phyloP scores from a whole-genome alignment of 176 grass and related monocot genomes.

The Eremochloa ophiuroides region DNA sequence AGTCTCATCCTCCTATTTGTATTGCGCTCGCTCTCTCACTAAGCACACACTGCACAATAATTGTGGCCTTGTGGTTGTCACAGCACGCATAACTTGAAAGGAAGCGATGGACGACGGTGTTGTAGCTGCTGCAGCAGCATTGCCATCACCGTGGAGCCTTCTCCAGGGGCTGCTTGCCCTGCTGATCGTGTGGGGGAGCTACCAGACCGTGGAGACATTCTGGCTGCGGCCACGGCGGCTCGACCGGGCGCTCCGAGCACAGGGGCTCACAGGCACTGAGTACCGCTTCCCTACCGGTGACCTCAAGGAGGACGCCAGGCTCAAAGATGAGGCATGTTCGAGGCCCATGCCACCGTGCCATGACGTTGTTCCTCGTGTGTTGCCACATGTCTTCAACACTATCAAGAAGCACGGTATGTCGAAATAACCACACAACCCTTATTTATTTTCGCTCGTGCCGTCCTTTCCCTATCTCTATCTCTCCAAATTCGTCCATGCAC shows the following conservation, averaged over 20 bases:
- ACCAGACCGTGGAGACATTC: constrained; percentile 1
- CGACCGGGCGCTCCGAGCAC: constrained; percentile 35
- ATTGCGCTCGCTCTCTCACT: background rate
- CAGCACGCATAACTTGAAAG: background rate
- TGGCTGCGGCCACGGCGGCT: constrained; percentile 52
- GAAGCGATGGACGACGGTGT: constrained; percentile 9
- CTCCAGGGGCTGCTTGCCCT: constrained; percentile 6
- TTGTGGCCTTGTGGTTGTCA: background rate
- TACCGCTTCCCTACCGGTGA: constrained; percentile 49
- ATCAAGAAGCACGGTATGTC: constrained; percentile 50
- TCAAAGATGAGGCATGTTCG: constrained; percentile 42
- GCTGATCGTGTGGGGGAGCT: constrained; percentile 9
- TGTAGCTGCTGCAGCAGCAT: background rate
- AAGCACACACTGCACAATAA: background rate
- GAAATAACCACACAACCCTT: no score
- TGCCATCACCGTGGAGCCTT: constrained; percentile 10
- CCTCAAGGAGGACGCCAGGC: constrained; percentile 41
- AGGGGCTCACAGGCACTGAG: constrained; percentile 54
- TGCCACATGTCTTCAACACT: constrained; percentile 10
- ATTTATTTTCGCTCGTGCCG: no score
- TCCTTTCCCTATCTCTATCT: no score
- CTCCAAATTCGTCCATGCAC: no score
- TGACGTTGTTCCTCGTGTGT: constrained; percentile 40
- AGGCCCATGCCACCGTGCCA: constrained; percentile 60
- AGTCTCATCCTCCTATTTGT: no score